A percentile compares a stretch with the other conserved stretches of the same genome.
Conservation (phyloP, 306 rosid species). For the Castanopsis chinensis region DNA sequence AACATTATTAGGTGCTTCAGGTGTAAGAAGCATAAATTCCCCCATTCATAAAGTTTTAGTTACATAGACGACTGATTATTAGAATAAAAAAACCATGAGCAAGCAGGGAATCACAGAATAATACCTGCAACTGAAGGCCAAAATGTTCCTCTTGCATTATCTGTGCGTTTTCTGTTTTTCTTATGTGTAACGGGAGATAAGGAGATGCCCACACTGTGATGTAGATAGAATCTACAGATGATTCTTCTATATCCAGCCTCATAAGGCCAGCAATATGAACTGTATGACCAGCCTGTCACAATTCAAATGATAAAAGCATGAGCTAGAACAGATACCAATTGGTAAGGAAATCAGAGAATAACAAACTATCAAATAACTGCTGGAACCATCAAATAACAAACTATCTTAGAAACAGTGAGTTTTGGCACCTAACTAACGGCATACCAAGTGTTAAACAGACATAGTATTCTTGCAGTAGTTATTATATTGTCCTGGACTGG, state of each 20-base stretch:
- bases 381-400: neutral
- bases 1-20: neutral
- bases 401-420: neutral
- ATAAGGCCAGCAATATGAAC: conserved; percentile 85
- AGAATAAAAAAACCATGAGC: neutral
- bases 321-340: conserved; percentile 7
- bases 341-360: neutral
- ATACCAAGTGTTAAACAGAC: too few species aligned
- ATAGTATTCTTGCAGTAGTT: too few species aligned
- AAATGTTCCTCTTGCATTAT: conserved; percentile 73
- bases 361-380: neutral
- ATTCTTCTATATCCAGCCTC: conserved; percentile 89
- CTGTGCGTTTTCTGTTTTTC: conserved; percentile 70
- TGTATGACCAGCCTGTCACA: conserved; percentile 76
- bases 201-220: conserved; percentile 90
- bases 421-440: too few species aligned
- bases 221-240: conserved; percentile 61
- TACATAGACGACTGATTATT: neutral
- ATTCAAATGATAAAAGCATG: conserved; percentile 15
- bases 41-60: neutral
- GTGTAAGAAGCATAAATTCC: neutral
- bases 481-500: too few species aligned
- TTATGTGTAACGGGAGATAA: conserved; percentile 92
- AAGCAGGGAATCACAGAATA: neutral
- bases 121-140: conserved; percentile 87